These are phyloP conservation scores for Stephanodiscus triporus DNA, from an alignment of 108 stramenopile species.

Conservation along the genomic window DNA sequence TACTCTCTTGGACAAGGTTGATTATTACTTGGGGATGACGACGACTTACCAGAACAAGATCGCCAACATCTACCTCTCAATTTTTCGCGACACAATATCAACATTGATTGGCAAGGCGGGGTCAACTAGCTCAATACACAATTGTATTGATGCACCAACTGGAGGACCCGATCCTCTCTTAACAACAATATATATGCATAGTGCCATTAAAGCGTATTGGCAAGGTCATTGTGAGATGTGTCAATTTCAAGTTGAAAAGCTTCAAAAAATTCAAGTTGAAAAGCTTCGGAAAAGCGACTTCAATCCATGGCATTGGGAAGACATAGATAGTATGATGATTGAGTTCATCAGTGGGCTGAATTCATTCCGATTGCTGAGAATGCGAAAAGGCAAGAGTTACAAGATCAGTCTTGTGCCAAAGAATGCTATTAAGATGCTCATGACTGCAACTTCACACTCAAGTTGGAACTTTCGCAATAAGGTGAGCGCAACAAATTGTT, in stretches of 20 bases:
- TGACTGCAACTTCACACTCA: neutral
- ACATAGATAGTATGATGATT: neutral
- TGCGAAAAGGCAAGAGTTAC: neutral
- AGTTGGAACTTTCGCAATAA: slow-evolving; percentile 16
- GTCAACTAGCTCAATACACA: neutral
- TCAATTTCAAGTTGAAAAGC: slow-evolving; percentile 11
- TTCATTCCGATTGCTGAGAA: slow-evolving; percentile 4
- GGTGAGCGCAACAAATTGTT: neutral
- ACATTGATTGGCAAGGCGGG: slow-evolving; percentile 23
- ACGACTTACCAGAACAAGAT: neutral
- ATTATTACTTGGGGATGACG: slow-evolving; percentile 25
- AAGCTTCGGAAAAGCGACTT: neutral
- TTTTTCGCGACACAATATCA: slow-evolving; percentile 26
- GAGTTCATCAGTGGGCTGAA: slow-evolving; percentile 5
- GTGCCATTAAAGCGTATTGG: slow-evolving; percentile 22
- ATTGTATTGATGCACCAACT: neutral
- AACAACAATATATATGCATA: neutral
- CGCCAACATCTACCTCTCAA: neutral
- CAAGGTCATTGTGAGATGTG: slow-evolving; percentile 23
- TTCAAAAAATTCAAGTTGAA: neutral
- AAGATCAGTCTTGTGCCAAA: neutral
- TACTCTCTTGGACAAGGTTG: slow-evolving; percentile 14
- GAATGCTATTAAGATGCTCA: neutral
- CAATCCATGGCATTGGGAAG: no score
- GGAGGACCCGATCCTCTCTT: neutral